Percentiles rank a stretch among this genome's conserved stretches.
Evolutionary conservation across 257 asterid genomes (phyloP).

Genomic region (Ligustrum vulgare): DNA sequence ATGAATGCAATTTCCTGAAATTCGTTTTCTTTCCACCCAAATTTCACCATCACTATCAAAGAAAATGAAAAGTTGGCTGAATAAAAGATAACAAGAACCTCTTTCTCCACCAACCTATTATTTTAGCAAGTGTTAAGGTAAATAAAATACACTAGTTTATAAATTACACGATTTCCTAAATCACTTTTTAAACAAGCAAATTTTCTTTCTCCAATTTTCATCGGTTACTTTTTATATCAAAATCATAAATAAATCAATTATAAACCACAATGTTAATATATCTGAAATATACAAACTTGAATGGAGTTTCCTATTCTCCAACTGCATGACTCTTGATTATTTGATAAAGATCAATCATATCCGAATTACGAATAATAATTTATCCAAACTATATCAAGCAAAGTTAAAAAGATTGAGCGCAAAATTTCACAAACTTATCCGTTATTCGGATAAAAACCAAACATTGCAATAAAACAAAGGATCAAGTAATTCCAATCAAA

Average conservation of each 20-base stretch:
- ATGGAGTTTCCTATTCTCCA: conserved; percentile 22
- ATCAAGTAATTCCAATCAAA: neutral
- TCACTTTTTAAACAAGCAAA: too few relatives aligned
- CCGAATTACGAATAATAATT: conserved; percentile 14
- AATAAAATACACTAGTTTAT: too few relatives aligned
- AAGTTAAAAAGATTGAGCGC: conserved; percentile 7
- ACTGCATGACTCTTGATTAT: conserved; percentile 20
- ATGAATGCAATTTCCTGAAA: too few relatives aligned
- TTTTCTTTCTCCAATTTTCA: too few relatives aligned
- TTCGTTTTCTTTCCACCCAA: too few relatives aligned
- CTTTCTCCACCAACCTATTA: conserved; percentile 20
- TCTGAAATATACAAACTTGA: conserved; percentile 26
- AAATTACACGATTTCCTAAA: too few relatives aligned
- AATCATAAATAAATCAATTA: too few relatives aligned
- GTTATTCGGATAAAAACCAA: neutral
- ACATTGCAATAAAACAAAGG: neutral
- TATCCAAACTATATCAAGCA: conserved; percentile 17
- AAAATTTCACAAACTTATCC: neutral
- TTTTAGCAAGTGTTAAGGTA: too few relatives aligned
- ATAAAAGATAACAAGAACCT: neutral
- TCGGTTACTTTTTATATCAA: too few relatives aligned
- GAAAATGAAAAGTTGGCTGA: neutral
- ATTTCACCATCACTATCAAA: too few relatives aligned
- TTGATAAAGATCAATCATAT: neutral
- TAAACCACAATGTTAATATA: too few relatives aligned